phyloP scores from a whole-genome alignment of 2,329 filamentous ascomycete species.

The Curvularia lunata region DNA sequence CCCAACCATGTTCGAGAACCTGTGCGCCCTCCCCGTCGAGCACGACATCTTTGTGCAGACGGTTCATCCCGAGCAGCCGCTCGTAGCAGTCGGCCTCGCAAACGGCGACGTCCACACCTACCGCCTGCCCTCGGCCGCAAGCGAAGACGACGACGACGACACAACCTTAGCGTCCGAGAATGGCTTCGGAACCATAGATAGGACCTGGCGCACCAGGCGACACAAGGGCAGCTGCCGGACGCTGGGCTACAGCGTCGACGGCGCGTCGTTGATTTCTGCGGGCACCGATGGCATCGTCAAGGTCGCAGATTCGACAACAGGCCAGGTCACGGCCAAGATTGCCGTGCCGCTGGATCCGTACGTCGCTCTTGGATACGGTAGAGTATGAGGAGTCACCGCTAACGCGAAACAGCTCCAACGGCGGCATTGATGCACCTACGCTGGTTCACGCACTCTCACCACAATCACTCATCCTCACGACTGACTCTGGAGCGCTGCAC shows the following conservation, averaged over 20 bases:
- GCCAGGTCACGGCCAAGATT: slow-evolving; percentile 80
- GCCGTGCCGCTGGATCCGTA: slow-evolving; percentile 66
- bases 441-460: slow-evolving; percentile 84
- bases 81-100: slow-evolving; percentile 85
- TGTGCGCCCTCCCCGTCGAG: slow-evolving; percentile 85
- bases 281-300: slow-evolving; percentile 70
- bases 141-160: slow-evolving; percentile 57
- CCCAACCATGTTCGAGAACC: slow-evolving; percentile 79
- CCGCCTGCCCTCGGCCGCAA: slow-evolving; percentile 68
- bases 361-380: slow-evolving; percentile 8
- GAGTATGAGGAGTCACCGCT: neutral
- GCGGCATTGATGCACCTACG: slow-evolving; percentile 72
- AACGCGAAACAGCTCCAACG: slow-evolving; percentile 47
- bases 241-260: slow-evolving; percentile 79
- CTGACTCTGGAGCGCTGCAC: slow-evolving; percentile 88
- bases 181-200: slow-evolving; percentile 79
- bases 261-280: slow-evolving; percentile 67
- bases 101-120: slow-evolving; percentile 87
- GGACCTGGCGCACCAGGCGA: slow-evolving; percentile 82
- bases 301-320: slow-evolving; percentile 63
- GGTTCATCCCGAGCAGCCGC: slow-evolving; percentile 80
- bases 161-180: slow-evolving; percentile 59
- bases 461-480: slow-evolving; percentile 85
- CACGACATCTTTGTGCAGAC: slow-evolving; percentile 89
- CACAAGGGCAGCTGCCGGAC: slow-evolving; percentile 94